A percentile compares a stretch with the other conserved stretches of the same genome.
Evolutionary conservation across 2,329 filamentous ascomycete genomes (phyloP).

Genomic region (Neonectria neomacrospora): DNA sequence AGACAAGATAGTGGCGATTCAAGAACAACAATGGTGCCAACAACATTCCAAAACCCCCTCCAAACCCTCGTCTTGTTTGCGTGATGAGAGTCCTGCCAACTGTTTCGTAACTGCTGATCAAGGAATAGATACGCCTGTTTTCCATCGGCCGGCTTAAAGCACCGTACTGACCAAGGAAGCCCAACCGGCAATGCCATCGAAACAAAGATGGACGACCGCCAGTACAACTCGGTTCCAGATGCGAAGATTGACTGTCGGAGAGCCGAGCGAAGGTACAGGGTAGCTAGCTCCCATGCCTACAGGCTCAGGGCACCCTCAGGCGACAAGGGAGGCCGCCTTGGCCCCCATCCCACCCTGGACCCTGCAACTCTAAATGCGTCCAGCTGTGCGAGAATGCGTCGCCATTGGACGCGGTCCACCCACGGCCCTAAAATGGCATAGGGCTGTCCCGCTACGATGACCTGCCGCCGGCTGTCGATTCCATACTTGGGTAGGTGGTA

Average conservation of each 20-base stretch:
- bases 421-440: conserved; percentile 10
- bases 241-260: too few species aligned
- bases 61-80: background rate
- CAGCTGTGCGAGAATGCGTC: conserved; percentile 14
- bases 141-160: conserved; percentile 1
- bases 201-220: too few species aligned
- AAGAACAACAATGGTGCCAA: conserved; percentile 3
- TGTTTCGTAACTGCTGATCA: conserved; percentile 43
- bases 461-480: conserved; percentile 4
- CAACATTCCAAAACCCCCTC: background rate
- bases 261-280: background rate
- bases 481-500: background rate
- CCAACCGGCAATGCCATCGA: too few species aligned
- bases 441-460: conserved; percentile 15
- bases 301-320: background rate
- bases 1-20: too few species aligned
- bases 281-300: background rate
- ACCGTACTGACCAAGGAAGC: background rate
- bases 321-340: conserved; percentile 2
- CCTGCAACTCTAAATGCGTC: conserved; percentile 21
- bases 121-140: background rate
- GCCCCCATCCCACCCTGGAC: background rate
- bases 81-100: background rate
- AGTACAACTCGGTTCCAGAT: too few species aligned
- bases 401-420: conserved; percentile 10